Conservation (phyloP, 2,329 filamentous ascomycete genomes). For the Botrytis elliptica region DNA sequence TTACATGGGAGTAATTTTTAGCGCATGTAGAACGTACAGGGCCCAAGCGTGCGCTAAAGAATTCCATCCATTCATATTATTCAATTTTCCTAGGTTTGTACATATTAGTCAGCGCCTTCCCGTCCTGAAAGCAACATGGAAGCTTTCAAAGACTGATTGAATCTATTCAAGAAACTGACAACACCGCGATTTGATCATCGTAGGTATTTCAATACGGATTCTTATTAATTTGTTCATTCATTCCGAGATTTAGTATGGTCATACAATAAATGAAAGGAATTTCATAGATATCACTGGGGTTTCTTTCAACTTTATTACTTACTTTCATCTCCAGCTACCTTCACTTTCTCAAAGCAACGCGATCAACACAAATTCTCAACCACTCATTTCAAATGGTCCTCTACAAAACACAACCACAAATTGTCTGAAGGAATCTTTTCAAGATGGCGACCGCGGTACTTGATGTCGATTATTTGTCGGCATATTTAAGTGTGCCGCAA, state of each 20-base stretch:
- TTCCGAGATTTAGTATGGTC: not conserved
- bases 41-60: not conserved
- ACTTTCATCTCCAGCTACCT: not conserved
- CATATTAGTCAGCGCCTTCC: conserved; percentile 9
- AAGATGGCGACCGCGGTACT: conserved; percentile 61
- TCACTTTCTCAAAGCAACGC: conserved; percentile 17
- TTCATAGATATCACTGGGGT: not conserved
- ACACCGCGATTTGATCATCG: conserved; percentile 21
- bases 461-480: conserved; percentile 71
- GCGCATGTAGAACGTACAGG: not conserved
- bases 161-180: conserved; percentile 17
- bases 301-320: not conserved
- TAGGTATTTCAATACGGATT: conserved; percentile 3
- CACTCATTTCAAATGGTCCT: conserved; percentile 16
- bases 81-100: not conserved
- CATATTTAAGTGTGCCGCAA: conserved; percentile 68
- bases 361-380: conserved; percentile 8
- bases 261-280: not conserved
- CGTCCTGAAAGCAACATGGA: conserved; percentile 16
- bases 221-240: not conserved
- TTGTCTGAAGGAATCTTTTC: conserved; percentile 23
- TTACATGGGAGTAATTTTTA: conserved; percentile 1
- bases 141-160: conserved; percentile 18
- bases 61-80: not conserved
- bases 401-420: conserved; percentile 13